Base-by-base conservation (phyloP, 495 filamentous ascomycete genomes). In the Evernia prunastri region DNA sequence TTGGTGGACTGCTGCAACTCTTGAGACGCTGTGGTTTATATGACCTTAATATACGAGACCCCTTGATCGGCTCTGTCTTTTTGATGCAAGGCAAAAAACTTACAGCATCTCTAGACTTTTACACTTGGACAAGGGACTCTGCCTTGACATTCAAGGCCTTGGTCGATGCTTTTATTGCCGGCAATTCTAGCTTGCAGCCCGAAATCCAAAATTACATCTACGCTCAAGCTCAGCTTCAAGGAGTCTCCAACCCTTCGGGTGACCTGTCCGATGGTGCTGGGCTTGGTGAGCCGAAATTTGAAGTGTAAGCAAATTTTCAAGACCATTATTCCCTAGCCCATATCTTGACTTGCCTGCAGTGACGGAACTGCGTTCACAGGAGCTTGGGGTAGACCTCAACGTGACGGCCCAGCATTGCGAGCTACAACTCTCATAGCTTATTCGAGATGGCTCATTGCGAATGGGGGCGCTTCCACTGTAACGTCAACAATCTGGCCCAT, bases 221-320 rank as follows among this genome's bases (percentile, higher is more conserved):
- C 31, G 73, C 82, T 4, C 80, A 86, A 66, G 78, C 77, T 17
- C 70, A 72, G 17, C 73, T 86, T 6, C 84, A 87, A 73, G 77
- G 72, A 10, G 74, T 80, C 29, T 72, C 73, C 25, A 85, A 83
- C 60, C 84, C 80, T 3, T 86, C 83, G 18, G 83, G 84, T 4
- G 74, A 71, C 20, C 76, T 85, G 49, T 64, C 72, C 29, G 75
- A 77, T 45, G 78, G 79, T 15, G 73, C 77, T 25, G 82, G 82
- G 11, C 78, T 88, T 23, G 85, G 81, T 23, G 85, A 88, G 58
- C 84, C 85, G 9, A 87, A 87, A 62, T 86, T 81, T 56, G 72
- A 83, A 53, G 79, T 78, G 49, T 53, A 53, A 31, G 27, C 27
- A 31, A 29, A 4, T 31, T 25, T 7, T 15, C 13, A 3, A 31